A percentile compares a stretch with the other conserved stretches of the same genome.
Evolutionary conservation across 2,329 filamentous ascomycete genomes (phyloP).

Genomic region (Cladosporium sp.): DNA sequence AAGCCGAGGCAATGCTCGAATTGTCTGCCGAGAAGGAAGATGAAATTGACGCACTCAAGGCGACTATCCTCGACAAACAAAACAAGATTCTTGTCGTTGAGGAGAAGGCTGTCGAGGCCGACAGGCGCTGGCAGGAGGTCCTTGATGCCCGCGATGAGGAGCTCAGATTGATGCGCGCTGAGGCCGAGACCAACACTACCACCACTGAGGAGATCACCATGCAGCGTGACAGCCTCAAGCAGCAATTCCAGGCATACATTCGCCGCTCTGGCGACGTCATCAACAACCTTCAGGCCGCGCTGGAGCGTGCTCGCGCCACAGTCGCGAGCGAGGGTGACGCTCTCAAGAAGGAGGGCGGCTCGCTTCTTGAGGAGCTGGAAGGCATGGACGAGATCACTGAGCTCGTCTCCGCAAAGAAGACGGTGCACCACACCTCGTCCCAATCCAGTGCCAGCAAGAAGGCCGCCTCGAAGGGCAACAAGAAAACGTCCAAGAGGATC

Average conservation of each 20-base stretch:
- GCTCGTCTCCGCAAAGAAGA: slow-evolving; percentile 23
- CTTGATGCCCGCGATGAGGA: slow-evolving; percentile 41
- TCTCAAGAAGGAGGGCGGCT: slow-evolving; percentile 21
- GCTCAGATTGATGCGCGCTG: slow-evolving; percentile 37
- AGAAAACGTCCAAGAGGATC: slow-evolving; percentile 26
- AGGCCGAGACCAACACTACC: slow-evolving; percentile 26
- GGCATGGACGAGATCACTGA: slow-evolving; percentile 27
- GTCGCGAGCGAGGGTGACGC: slow-evolving; percentile 29
- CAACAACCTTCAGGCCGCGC: slow-evolving; percentile 35
- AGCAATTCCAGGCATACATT: slow-evolving; percentile 37
- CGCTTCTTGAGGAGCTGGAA: slow-evolving; percentile 29
- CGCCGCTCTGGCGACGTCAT: slow-evolving; percentile 38
- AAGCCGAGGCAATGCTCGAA: slow-evolving; percentile 39
- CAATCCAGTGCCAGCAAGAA: slow-evolving; percentile 18
- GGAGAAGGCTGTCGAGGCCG: slow-evolving; percentile 38
- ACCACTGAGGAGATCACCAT: slow-evolving; percentile 28
- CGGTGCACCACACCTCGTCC: not conserved
- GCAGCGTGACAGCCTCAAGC: slow-evolving; percentile 31
- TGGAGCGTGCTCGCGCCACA: slow-evolving; percentile 26
- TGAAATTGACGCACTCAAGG: slow-evolving; percentile 35
- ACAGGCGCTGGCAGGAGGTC: slow-evolving; percentile 43
- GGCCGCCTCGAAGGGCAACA: slow-evolving; percentile 15
- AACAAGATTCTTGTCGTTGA: slow-evolving; percentile 35
- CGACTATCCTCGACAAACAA: slow-evolving; percentile 36
- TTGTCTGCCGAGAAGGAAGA: slow-evolving; percentile 35